Conservation (phyloP, 1,139 yeast genomes). For the Suhomyces yuchorum region DNA sequence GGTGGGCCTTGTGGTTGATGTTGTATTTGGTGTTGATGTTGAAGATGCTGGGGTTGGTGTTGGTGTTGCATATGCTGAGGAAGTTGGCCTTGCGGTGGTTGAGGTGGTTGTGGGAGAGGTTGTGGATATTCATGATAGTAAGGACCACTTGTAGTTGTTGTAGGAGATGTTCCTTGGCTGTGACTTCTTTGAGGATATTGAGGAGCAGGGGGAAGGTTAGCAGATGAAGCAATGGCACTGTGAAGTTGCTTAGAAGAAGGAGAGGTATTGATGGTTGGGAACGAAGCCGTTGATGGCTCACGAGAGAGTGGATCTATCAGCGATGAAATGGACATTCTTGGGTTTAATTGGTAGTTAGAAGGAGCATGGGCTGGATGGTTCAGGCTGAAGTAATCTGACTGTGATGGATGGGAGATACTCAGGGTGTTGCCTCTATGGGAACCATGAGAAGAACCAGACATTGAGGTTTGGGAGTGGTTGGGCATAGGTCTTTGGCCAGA, state of each 20-base stretch:
- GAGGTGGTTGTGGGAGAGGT: not conserved
- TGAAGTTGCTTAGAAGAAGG: not conserved
- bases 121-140: conserved; percentile 7
- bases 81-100: not conserved
- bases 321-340: conserved; percentile 10
- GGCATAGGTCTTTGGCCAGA: conserved; percentile 4
- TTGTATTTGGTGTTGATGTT: conserved; percentile 9
- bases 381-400: conserved; percentile 11
- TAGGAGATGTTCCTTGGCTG: conserved; percentile 12
- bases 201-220: conserved; percentile 10
- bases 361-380: conserved; percentile 5
- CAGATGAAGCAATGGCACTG: not conserved
- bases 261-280: conserved; percentile 8
- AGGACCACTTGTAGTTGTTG: not conserved
- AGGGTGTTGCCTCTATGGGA: not conserved
- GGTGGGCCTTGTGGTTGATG: conserved; percentile 13
- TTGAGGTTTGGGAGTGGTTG: not conserved
- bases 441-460: not conserved
- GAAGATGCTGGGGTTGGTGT: not conserved
- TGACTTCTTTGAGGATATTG: conserved; percentile 11
- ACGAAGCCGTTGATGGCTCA: conserved; percentile 9
- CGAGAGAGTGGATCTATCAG: conserved; percentile 12
- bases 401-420: conserved; percentile 2
- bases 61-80: not conserved
- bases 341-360: conserved; percentile 15